Percentiles rank a stretch among this genome's conserved stretches.
Evolutionary conservation across 2,329 filamentous ascomycete species (phyloP).

Genomic region (Calonectria hawksworthii): DNA sequence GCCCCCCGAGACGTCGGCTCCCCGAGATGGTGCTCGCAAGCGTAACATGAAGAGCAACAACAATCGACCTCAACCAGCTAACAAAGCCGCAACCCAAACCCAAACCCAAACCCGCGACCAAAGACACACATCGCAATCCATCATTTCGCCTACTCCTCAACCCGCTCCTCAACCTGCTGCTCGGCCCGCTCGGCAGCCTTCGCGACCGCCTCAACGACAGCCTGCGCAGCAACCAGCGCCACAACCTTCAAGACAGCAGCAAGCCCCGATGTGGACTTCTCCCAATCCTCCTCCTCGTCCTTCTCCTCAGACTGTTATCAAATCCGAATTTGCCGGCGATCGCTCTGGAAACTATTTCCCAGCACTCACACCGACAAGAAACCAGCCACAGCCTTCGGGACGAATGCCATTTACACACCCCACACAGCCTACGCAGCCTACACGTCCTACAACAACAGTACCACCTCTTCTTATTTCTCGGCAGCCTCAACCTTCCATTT

Average conservation of each 20-base stretch:
- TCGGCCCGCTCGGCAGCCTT: neutral
- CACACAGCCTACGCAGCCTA: neutral
- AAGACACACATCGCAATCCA: neutral
- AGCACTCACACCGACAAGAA: neutral
- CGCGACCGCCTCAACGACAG: neutral
- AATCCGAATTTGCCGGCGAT: neutral
- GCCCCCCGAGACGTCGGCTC: neutral
- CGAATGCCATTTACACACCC: neutral
- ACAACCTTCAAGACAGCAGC: neutral
- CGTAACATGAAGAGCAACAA: neutral
- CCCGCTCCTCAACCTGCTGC: neutral
- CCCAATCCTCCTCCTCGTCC: neutral
- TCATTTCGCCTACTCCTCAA: neutral
- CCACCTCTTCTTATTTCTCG: neutral
- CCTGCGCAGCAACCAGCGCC: neutral
- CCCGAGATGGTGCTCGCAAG: conserved; percentile 15
- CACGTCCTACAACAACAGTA: neutral
- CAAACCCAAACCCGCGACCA: neutral
- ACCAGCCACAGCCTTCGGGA: neutral
- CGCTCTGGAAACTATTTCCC: neutral
- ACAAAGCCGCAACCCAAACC: neutral
- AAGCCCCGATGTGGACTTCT: neutral
- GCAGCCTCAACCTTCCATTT: neutral
- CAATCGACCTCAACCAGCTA: neutral
- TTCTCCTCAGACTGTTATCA: neutral